These are phyloP conservation scores for Ceriops tagal DNA, from an alignment of 345 rosid genomes.

Conservation along the genomic window DNA sequence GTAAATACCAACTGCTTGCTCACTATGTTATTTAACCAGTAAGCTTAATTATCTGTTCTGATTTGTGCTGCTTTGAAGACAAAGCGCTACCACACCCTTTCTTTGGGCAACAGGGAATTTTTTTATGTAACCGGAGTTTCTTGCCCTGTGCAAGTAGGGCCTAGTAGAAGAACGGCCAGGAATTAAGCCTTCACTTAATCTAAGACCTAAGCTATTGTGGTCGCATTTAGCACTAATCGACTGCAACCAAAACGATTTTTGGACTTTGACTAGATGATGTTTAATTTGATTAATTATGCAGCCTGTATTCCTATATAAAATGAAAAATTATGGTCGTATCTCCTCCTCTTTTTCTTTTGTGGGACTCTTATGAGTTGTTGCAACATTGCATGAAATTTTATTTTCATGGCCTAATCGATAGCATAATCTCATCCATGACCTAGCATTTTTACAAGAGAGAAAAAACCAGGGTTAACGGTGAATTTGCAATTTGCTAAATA, in stretches of 20 bases:
- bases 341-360: too few relatives aligned
- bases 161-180: neutral
- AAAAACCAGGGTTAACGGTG: too few relatives aligned
- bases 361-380: too few relatives aligned
- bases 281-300: too few relatives aligned
- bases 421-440: too few relatives aligned
- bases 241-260: neutral
- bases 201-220: neutral
- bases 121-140: constrained; percentile 10
- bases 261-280: neutral
- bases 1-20: constrained; percentile 29
- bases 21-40: constrained; percentile 7
- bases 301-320: too few relatives aligned
- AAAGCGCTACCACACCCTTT: neutral
- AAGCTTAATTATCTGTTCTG: constrained; percentile 6
- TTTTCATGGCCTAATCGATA: too few relatives aligned
- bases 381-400: too few relatives aligned
- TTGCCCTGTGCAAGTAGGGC: neutral
- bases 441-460: too few relatives aligned
- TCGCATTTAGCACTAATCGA: neutral
- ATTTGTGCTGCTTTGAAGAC: constrained; percentile 11
- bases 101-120: constrained; percentile 6
- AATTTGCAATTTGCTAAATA: too few relatives aligned
- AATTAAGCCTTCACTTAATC: constrained; percentile 9
- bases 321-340: too few relatives aligned